phyloP scores from a whole-genome alignment of 2,329 filamentous ascomycete genomes.

The Kalaharituber pfeilii region DNA sequence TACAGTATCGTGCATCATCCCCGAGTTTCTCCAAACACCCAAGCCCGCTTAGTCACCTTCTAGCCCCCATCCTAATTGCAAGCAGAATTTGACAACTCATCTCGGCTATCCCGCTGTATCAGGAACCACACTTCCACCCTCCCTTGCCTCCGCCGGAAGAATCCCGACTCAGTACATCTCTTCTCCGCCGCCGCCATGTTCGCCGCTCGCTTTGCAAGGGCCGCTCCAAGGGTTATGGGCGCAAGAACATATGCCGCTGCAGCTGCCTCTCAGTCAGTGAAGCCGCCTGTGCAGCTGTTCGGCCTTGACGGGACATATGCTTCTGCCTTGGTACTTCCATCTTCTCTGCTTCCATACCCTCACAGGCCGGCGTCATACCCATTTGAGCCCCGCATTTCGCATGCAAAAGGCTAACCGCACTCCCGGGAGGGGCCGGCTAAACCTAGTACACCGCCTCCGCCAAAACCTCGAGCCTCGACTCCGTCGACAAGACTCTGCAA shows the following conservation, averaged over 20 bases:
- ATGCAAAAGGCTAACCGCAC: neutral
- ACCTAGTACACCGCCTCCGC: constrained; percentile 89
- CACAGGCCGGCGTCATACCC: neutral
- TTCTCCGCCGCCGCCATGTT: neutral
- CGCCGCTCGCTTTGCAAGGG: neutral
- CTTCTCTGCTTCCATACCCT: neutral
- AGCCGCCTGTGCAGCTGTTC: constrained; percentile 79
- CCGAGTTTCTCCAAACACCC: no score
- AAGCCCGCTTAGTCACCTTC: no score
- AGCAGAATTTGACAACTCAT: no score
- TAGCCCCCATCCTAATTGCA: no score
- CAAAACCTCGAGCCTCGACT: constrained; percentile 73
- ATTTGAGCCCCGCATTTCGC: neutral
- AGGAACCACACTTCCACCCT: no score
- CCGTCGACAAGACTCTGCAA: constrained; percentile 62
- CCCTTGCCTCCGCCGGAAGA: no score
- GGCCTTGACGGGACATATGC: constrained; percentile 97
- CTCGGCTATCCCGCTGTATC: no score
- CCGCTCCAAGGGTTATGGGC: neutral
- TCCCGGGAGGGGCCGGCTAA: no score
- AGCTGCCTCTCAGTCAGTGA: constrained; percentile 39
- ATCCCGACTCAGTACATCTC: no score
- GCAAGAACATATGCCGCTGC: neutral
- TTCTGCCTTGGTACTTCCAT: constrained; percentile 65
- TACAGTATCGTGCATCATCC: no score